These are phyloP conservation scores for Citrullus colocynthis DNA, from an alignment of 306 rosid genomes.

Conservation along the genomic window DNA sequence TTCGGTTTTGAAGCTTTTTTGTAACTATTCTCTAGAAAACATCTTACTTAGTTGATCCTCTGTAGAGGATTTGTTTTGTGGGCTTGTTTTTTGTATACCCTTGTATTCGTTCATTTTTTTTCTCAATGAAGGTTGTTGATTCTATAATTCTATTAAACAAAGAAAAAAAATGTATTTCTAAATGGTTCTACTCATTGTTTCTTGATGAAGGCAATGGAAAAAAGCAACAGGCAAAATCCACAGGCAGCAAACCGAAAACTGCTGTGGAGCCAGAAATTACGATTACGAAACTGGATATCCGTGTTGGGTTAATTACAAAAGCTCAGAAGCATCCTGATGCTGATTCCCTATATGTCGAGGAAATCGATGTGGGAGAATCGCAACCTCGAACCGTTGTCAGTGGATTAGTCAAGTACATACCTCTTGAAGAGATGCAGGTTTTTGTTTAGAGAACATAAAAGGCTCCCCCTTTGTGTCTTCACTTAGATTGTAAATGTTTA, in stretches of 20 bases:
- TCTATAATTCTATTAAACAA: too few species aligned
- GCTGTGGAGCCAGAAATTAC: conserved; percentile 44
- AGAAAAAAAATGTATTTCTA: background rate
- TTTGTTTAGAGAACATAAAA: background rate
- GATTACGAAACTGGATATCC: conserved; percentile 79
- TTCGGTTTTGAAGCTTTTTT: too few species aligned
- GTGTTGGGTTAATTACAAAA: conserved; percentile 68
- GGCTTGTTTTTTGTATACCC: too few species aligned
- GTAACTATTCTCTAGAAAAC: too few species aligned
- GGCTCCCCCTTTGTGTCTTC: background rate
- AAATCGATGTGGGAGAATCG: conserved; percentile 82
- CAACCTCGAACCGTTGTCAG: conserved; percentile 80
- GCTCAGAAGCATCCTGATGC: conserved; percentile 93
- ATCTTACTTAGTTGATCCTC: too few species aligned
- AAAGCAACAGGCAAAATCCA: conserved; percentile 46
- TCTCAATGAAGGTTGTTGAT: too few species aligned
- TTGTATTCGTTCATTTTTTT: too few species aligned
- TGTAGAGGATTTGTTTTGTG: too few species aligned
- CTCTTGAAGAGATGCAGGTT: conserved; percentile 94
- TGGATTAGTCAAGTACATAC: conserved; percentile 83
- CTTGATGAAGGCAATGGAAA: conserved; percentile 46
- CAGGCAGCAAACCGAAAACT: conserved; percentile 38
- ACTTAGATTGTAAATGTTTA: background rate
- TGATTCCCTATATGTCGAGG: conserved; percentile 83
- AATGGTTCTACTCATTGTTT: conserved; percentile 11